These are phyloP conservation scores for Linnemannia zychae DNA, from an alignment of 192 early-diverging fungal genomes.

Conservation along the genomic window DNA sequence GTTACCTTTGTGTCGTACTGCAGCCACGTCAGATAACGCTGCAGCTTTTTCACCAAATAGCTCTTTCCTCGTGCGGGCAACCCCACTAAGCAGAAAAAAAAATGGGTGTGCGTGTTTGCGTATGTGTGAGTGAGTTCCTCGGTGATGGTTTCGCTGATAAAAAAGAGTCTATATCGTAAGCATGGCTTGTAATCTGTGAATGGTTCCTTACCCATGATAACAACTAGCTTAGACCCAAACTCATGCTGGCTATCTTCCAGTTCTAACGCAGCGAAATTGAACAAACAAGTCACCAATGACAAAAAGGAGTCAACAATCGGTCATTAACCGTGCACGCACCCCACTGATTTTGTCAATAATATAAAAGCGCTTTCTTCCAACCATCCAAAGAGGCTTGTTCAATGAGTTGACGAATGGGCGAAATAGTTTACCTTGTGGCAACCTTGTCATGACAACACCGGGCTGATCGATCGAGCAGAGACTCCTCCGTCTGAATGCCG, in stretches of 20 bases:
- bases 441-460: conserved; percentile 62
- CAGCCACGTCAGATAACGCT: conserved; percentile 88
- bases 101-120: not conserved
- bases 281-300: conserved; percentile 3
- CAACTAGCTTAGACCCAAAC: conserved; percentile 89
- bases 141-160: not conserved
- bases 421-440: conserved; percentile 56
- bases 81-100: conserved; percentile 70
- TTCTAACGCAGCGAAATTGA: conserved; percentile 14
- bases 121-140: not conserved
- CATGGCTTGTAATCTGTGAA: not conserved
- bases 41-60: conserved; percentile 96
- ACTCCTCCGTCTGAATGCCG: conserved; percentile 39
- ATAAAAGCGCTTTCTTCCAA: not conserved
- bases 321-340: not conserved
- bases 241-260: conserved; percentile 70
- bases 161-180: not conserved
- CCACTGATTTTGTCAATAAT: not conserved
- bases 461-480: conserved; percentile 61
- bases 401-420: not conserved
- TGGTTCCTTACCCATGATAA: conserved; percentile 86
- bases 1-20: conserved; percentile 83
- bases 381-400: not conserved
- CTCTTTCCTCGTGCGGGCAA: conserved; percentile 95
- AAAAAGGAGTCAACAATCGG: not conserved